Conservation (phyloP, 2,329 filamentous ascomycete genomes). For the Aspergillus udagawae region DNA sequence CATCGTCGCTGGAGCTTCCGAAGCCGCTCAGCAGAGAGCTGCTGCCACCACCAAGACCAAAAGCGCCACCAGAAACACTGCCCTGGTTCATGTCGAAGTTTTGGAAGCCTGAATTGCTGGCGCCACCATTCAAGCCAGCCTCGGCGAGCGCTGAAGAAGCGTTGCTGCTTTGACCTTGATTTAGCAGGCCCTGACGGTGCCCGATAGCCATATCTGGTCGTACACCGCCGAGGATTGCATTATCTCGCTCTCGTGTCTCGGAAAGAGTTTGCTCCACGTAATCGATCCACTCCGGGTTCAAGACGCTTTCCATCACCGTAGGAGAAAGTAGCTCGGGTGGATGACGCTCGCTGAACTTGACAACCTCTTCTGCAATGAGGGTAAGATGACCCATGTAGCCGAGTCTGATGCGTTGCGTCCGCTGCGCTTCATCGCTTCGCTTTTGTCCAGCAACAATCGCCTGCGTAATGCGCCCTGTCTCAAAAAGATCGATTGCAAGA, state of each 20-base stretch:
- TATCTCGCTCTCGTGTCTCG: constrained; percentile 91
- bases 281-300: constrained; percentile 85
- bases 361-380: constrained; percentile 94
- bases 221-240: constrained; percentile 95
- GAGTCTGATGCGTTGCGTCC: constrained; percentile 79
- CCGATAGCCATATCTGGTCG: constrained; percentile 85
- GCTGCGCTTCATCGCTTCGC: constrained; percentile 80
- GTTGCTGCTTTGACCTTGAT: constrained; percentile 55
- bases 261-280: constrained; percentile 92
- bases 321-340: constrained; percentile 82
- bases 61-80: constrained; percentile 65
- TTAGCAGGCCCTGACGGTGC: constrained; percentile 65
- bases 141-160: constrained; percentile 70
- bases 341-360: constrained; percentile 95
- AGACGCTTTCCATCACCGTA: constrained; percentile 79
- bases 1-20: constrained; percentile 90
- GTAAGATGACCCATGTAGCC: constrained; percentile 99
- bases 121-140: constrained; percentile 70
- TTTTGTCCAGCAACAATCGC: constrained; percentile 89
- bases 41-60: constrained; percentile 64
- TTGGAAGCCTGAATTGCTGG: constrained; percentile 47
- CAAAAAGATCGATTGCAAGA: constrained; percentile 88
- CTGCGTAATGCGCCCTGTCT: constrained; percentile 81
- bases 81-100: constrained; percentile 66
- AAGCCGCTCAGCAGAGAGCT: constrained; percentile 77